Base-by-base conservation (phyloP, 345 rosid species). In the Eucalyptus globulus region DNA sequence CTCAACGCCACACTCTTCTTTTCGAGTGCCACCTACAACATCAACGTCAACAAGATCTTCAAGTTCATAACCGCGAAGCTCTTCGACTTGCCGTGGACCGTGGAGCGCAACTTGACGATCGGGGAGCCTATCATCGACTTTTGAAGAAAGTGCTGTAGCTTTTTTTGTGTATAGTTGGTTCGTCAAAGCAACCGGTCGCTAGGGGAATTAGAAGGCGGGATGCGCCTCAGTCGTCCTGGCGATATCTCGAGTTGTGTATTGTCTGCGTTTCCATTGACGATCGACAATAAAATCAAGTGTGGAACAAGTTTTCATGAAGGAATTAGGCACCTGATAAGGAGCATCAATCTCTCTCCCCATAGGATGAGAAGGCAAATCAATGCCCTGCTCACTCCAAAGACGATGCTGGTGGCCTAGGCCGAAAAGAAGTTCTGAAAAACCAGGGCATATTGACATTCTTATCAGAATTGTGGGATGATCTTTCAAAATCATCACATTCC, bases 101-200 rank as follows among this genome's bases (percentile, higher is more conserved):
- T 96, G 89, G 99, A 96, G 94, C 95, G 98, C 1, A 97, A 97
- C 90, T 95, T 97, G 44, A 97, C 93, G 11, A 88, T 96, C 11
- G 99, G 99, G 80, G 99, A 97, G 90, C 99, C 99, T 45, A 92
- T 97, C 50, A 97, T 97, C 88, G 99, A 97, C 92, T 97, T 95
- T 93, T 97, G 31, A 90, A 92, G 27, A 13, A 90, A 92, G 15
- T 6, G 31, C 4, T 29, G 27, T 44, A 56, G 62, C 62, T 56
- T 24, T 31, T 34, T 40, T 14, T 16, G 47, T 76, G 44, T 0
- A 76, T 65, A n/a, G 12, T 15, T 21, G 11, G 60, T 31, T 58
- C 47, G 7, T 34, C 87, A 47, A 89, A 83, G 91, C 91, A 80
- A 90, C 91, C 91, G 60, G 65, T 87, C 21, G 43, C 87, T 87